Conservation (phyloP, 2,329 filamentous ascomycete genomes). For the Rhytidhysteron rufulum region DNA sequence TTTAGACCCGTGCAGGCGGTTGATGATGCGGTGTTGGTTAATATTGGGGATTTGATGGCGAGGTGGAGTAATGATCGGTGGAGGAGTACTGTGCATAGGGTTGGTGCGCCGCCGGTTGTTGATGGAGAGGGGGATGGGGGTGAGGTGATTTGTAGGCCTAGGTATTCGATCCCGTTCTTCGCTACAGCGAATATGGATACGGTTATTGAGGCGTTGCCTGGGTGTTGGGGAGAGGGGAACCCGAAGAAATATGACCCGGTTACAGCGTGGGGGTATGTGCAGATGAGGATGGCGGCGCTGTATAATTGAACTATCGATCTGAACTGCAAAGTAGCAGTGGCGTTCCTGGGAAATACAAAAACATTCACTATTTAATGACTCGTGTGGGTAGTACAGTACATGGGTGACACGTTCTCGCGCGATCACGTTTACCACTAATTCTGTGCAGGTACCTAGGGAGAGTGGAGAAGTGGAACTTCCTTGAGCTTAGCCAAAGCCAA, state of each 20-base stretch:
- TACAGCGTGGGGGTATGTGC: slow-evolving; percentile 34
- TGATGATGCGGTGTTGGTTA: slow-evolving; percentile 33
- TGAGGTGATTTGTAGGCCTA: slow-evolving; percentile 23
- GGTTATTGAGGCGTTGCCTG: slow-evolving; percentile 36
- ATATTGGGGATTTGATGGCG: slow-evolving; percentile 39
- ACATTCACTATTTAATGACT: no score
- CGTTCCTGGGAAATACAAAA: no score
- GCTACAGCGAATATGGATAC: slow-evolving; percentile 35
- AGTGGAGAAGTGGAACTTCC: no score
- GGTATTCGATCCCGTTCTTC: slow-evolving; percentile 43
- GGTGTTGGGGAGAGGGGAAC: slow-evolving; percentile 23
- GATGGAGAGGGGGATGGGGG: slow-evolving; percentile 8
- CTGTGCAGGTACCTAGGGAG: no score
- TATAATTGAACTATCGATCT: slow-evolving; percentile 13
- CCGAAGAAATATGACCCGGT: slow-evolving; percentile 39
- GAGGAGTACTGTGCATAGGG: slow-evolving; percentile 37
- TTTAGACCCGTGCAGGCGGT: slow-evolving; percentile 30
- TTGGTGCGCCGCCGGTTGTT: slow-evolving; percentile 27
- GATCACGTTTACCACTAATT: no score
- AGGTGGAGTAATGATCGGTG: slow-evolving; percentile 37
- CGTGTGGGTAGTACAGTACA: no score
- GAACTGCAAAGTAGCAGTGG: no score
- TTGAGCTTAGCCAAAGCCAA: no score
- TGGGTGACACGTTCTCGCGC: no score
- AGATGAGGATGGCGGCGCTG: slow-evolving; percentile 24